A percentile compares a stretch with the other conserved stretches of the same genome.
These are phyloP conservation scores for Russula earlei DNA, from an alignment of 768 basidiomycete genomes.

Conservation along the genomic window DNA sequence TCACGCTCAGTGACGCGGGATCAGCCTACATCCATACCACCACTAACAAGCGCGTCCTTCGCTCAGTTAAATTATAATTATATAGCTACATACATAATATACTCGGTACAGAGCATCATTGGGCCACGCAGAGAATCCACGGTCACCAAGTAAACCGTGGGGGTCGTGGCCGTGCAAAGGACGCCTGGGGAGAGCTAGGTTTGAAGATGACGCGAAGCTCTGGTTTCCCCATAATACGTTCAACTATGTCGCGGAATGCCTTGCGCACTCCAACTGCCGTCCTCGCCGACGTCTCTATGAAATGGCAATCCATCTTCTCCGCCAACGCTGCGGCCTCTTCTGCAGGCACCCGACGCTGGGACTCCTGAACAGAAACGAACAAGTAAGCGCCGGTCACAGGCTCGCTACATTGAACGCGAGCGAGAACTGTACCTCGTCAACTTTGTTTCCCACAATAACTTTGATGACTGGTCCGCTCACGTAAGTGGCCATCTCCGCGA, in stretches of 20 bases:
- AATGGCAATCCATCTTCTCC: constrained; percentile 70
- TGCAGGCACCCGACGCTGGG: constrained; percentile 75
- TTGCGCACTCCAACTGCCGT: constrained; percentile 75
- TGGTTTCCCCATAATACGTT: constrained; percentile 72
- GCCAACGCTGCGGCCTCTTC: constrained; percentile 77
- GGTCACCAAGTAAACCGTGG: background rate
- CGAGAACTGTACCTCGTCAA: constrained; percentile 61
- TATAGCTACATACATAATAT: too few species aligned
- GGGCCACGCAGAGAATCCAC: too few species aligned
- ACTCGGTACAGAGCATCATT: background rate
- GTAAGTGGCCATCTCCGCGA: constrained; percentile 86
- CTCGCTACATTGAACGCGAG: background rate
- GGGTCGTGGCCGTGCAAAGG: background rate
- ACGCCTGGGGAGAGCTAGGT: constrained; percentile 9
- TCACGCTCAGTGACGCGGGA: too few species aligned
- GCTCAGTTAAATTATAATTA: too few species aligned
- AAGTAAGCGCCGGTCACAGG: too few species aligned
- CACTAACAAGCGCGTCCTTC: too few species aligned
- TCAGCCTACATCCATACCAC: too few species aligned
- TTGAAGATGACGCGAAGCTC: constrained; percentile 52
- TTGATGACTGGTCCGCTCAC: constrained; percentile 77
- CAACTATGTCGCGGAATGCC: constrained; percentile 67
- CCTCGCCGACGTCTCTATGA: constrained; percentile 90
- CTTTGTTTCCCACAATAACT: constrained; percentile 91
- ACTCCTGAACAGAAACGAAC: constrained; percentile 45